Evolutionary conservation across 2,329 filamentous ascomycete genomes (phyloP), one percentile per base, ranked within the genome.

Genomic region (Neofusicoccum laricinum): DNA sequence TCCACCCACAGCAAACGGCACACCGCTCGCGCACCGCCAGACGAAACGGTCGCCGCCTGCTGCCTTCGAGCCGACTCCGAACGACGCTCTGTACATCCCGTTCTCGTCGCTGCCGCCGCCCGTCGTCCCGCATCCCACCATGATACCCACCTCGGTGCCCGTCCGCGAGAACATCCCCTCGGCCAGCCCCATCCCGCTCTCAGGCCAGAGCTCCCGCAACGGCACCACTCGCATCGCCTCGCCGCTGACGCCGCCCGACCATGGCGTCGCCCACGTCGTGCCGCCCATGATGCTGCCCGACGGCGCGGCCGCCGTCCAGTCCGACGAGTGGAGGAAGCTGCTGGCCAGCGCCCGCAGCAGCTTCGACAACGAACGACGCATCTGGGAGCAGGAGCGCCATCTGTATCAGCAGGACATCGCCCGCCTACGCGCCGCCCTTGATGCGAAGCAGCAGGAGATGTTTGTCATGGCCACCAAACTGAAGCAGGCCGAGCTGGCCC

Each of bases 51-150:
- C 63, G 21, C 63, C 63, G 45, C 63, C 63, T 6, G 38, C 45
- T 19, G 63, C 63, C 45, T 64, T 64, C 36, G 53, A 59, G 45
- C 63, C 46, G 7, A 59, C 63, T 6, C 46, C 53, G 19, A 64
- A 64, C 63, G 63, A 64, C 63, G 63, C 63, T n/a, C 63, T 64
- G 21, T 61, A 46, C 38, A 34, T 55, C 30, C 49, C 63, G 10
- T 43, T 59, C 36, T 51, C 46, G 12, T 36, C 32, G 8, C 53
- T 64, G 25, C 63, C 63, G 45, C 63, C 55, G 36, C 55, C 51
- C 36, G 34, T 61, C 19, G n/a, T 64, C 11, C 45, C 51, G 7
- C 46, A 59, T 58, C 63, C 53, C 12, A 12, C 48, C 21, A 53
- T 53, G 61, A 51, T 46, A 45, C 55, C 55, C 55, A 34, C 62